These are phyloP conservation scores for Berberis vulgaris DNA, from an alignment of 164 flowering plant species.

Conservation along the genomic window DNA sequence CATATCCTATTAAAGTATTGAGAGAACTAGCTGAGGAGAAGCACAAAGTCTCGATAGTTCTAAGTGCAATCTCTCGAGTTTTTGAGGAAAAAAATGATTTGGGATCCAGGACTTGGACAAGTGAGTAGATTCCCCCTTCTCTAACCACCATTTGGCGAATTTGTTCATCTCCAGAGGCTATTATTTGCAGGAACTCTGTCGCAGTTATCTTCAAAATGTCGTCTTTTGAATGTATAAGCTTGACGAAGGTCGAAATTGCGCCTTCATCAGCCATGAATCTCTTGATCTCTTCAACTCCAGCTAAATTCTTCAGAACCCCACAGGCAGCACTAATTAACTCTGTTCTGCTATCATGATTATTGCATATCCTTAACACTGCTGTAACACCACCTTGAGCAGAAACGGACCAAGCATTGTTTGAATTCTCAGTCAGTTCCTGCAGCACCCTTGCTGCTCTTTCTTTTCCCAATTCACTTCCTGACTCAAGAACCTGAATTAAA, in stretches of 20 bases:
- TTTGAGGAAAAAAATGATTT: constrained; percentile 34
- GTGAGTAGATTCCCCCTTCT: constrained; percentile 52
- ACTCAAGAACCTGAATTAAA: constrained; percentile 56
- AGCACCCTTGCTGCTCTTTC: constrained; percentile 17
- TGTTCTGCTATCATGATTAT: constrained; percentile 16
- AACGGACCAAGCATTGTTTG: constrained; percentile 81
- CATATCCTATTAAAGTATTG: constrained; percentile 25
- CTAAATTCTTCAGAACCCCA: constrained; percentile 66
- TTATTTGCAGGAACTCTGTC: constrained; percentile 46
- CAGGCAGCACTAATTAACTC: constrained; percentile 45
- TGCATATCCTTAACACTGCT: constrained; percentile 49
- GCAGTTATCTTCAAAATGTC: constrained; percentile 44
- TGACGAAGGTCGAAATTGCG: constrained; percentile 36
- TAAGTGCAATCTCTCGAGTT: constrained; percentile 39
- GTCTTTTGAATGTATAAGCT: constrained; percentile 37
- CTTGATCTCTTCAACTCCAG: constrained; percentile 79
- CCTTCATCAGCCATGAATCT: constrained; percentile 77
- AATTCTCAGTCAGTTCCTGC: constrained; percentile 54
- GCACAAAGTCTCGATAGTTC: constrained; percentile 55
- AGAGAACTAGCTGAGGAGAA: constrained; percentile 27
- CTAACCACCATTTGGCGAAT: constrained; percentile 29
- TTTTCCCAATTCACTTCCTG: constrained; percentile 22
- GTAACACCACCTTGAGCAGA: constrained; percentile 92
- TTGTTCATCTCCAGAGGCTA: constrained; percentile 49
- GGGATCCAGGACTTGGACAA: constrained; percentile 46